phyloP scores from a whole-genome alignment of 2,329 filamentous ascomycete species.

The Leptographium lundbergii region DNA sequence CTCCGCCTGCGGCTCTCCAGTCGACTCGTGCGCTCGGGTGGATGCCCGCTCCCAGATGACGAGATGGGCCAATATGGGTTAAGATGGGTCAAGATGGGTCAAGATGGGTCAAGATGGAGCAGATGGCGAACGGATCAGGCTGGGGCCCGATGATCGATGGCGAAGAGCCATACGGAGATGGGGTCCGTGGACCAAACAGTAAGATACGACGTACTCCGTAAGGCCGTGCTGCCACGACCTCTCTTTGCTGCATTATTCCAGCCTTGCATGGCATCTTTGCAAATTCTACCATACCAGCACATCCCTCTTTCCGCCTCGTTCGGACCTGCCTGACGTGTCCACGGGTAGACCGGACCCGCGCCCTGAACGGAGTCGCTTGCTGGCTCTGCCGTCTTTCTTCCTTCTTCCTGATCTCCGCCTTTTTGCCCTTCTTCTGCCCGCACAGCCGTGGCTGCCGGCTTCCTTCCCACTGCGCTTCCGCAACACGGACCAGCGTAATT shows the following conservation, averaged over 20 bases:
- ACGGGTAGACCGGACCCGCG: not conserved
- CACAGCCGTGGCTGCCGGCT: not conserved
- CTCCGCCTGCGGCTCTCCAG: not conserved
- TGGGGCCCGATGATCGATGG: no score
- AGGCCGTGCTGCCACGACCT: not conserved
- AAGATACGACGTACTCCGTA: no score
- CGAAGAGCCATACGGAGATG: not conserved
- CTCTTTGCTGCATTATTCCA: not conserved
- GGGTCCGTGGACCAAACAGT: not conserved
- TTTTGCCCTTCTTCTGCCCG: not conserved
- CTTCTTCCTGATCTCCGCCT: not conserved
- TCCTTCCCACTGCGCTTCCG: not conserved
- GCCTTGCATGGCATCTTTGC: not conserved
- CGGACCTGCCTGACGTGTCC: not conserved
- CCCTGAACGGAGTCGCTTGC: not conserved
- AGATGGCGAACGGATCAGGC: no score
- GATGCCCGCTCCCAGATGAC: not conserved
- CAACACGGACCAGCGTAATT: not conserved
- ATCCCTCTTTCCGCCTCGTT: not conserved
- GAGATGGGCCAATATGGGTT: not conserved
- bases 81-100: not conserved
- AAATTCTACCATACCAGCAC: not conserved
- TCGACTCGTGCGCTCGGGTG: not conserved
- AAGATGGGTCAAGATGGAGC: not conserved
- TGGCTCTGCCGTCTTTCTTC: not conserved